Evolutionary conservation across 2,329 filamentous ascomycete genomes (phyloP), one percentile per base, ranked within the genome.

Genomic region (Phialemonium atrogriseum): DNA sequence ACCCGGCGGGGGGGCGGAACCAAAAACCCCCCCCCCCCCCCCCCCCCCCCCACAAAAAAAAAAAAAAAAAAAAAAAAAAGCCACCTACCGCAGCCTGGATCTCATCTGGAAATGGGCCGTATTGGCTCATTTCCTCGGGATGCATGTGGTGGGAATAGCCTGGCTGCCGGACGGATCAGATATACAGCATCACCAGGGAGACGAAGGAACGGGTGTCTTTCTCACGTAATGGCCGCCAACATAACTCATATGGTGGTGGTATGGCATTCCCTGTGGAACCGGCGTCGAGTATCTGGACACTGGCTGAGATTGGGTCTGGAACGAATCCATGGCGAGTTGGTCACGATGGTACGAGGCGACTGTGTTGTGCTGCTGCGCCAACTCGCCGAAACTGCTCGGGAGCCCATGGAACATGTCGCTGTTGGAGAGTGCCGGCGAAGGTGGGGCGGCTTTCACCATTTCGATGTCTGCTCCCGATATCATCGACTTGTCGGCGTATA

Each of bases 381-480:
- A 41, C 14, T 66, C 58, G 28, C 60, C 55, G 36, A 66, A 56
- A 23, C 58, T 56, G 35, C 55, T 52, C n/a, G 60, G 56, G 16
- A 62, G 51, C 17, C 51, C 40, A 26, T 62, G 58, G 35, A 45
- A 44, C 27, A 51, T 43, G 13, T 50, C 50, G 34, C 48, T 47
- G 32, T 51, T 51, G 29, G 60, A 63, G 13, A 59, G 59, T 33
- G 62, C 59, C 36, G 69, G 67, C 14, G 68, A 70, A 25, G 58
- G 60, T 21, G 64, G 58, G 26, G 24, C 24, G 20, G 28, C 21
- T 21, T 30, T 30, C 10, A 30, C 14, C 18, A 28, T 42, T 26
- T 34, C 28, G n/a, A n/a, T 38, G 36, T n/a, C n/a, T n/a, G n/a
- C n/a, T n/a, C n/a, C n/a, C n/a, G n/a, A n/a, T n/a, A n/a, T n/a